Percentiles rank a stretch among this genome's conserved stretches.
phyloP scores from a whole-genome alignment of 371 early-diverging fungal genomes.

The Mucor indicus region DNA sequence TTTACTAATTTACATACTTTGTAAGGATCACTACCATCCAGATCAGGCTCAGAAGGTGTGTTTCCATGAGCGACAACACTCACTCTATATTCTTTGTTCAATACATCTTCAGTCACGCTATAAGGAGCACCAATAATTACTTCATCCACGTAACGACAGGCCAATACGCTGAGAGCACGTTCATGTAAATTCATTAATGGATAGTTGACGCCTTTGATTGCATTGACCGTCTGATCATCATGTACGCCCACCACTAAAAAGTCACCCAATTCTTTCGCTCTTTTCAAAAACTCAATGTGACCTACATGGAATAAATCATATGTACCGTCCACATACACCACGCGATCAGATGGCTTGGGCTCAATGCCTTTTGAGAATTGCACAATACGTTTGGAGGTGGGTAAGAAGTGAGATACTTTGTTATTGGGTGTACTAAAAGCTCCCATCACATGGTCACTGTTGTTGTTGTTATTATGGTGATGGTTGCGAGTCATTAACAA shows the following conservation, averaged over 20 bases:
- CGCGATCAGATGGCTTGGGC: conserved; percentile 60
- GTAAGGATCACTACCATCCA: conserved; percentile 83
- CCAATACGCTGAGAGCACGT: conserved; percentile 83
- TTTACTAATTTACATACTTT: conserved; percentile 27
- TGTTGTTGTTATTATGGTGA: conserved; percentile 58
- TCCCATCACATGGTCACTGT: too few relatives aligned
- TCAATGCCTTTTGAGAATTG: conserved; percentile 85
- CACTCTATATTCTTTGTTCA: conserved; percentile 78
- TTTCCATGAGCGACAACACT: conserved; percentile 77
- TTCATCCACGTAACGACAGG: conserved; percentile 89
- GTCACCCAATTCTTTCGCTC: conserved; percentile 83
- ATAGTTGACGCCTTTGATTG: conserved; percentile 83
- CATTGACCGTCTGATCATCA: conserved; percentile 88
- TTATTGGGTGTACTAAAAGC: conserved; percentile 36
- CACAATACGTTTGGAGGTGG: conserved; percentile 81
- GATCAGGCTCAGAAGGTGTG: conserved; percentile 57
- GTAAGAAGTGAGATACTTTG: conserved; percentile 81
- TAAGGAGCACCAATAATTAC: conserved; percentile 91
- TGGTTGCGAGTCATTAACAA: conserved; percentile 89
- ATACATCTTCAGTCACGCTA: conserved; percentile 79
- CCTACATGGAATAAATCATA: conserved; percentile 98
- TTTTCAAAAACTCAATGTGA: conserved; percentile 90
- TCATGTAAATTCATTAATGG: conserved; percentile 95
- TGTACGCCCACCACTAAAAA: conserved; percentile 94
- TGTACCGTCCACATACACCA: conserved; percentile 95